phyloP scores from a whole-genome alignment of 495 filamentous ascomycete species.

The Penicillium cataractarum region DNA sequence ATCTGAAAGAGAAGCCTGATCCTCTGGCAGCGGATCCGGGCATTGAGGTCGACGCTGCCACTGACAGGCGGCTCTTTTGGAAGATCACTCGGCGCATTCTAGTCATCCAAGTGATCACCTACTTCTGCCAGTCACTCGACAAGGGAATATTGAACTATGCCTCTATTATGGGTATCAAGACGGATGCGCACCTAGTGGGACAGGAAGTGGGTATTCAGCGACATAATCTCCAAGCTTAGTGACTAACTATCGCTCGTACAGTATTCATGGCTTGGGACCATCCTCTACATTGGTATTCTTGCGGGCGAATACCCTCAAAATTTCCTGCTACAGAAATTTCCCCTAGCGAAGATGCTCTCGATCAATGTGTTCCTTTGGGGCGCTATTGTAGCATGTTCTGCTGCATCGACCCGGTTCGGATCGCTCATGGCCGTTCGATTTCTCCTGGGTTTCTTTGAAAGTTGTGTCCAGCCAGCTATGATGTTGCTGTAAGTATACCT shows the following conservation, averaged over 20 bases:
- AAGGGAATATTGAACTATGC: conserved; percentile 53
- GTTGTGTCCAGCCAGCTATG: conserved; percentile 34
- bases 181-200: conserved; percentile 36
- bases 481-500: conserved; percentile 24
- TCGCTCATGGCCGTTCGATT: conserved; percentile 34
- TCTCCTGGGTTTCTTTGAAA: conserved; percentile 36
- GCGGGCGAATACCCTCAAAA: conserved; percentile 50
- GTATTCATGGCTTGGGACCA: conserved; percentile 47
- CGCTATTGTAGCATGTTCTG: conserved; percentile 26
- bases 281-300: conserved; percentile 48
- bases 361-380: conserved; percentile 45
- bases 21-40: not conserved
- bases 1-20: conserved; percentile 7
- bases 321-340: conserved; percentile 50
- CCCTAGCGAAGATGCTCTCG: conserved; percentile 48
- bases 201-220: conserved; percentile 26
- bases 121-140: conserved; percentile 47
- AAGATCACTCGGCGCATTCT: conserved; percentile 24
- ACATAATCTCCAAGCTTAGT: not conserved
- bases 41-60: conserved; percentile 22
- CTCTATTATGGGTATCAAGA: conserved; percentile 45
- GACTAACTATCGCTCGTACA: conserved; percentile 13
- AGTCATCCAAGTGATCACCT: conserved; percentile 25
- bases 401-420: conserved; percentile 29
- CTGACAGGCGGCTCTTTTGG: conserved; percentile 25